These are phyloP conservation scores for Pythium guiyangense DNA, from an alignment of 352 stramenopile genomes.

Conservation along the genomic window DNA sequence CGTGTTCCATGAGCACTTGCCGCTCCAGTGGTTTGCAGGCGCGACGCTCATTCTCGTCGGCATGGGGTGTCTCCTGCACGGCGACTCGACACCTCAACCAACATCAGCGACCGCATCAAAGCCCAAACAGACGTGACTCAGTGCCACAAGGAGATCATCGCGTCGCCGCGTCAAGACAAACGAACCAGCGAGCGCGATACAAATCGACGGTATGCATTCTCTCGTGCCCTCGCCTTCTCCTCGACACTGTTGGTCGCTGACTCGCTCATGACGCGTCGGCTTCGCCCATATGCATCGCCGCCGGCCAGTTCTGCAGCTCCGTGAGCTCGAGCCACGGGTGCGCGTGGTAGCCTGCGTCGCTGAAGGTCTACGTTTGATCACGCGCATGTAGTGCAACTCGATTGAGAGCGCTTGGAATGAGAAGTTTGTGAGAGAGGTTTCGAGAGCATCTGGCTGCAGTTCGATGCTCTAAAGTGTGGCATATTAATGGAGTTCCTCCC, in stretches of 20 bases:
- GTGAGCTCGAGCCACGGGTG: constrained; percentile 79
- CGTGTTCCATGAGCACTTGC: constrained; percentile 68
- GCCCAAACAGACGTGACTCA: not conserved
- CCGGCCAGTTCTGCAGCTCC: constrained; percentile 75
- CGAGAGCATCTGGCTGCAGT: too few relatives aligned
- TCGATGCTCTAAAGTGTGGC: too few relatives aligned
- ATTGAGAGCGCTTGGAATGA: too few relatives aligned
- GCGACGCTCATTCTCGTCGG: constrained; percentile 67
- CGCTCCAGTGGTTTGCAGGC: constrained; percentile 70
- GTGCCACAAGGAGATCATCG: not conserved
- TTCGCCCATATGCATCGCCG: constrained; percentile 62
- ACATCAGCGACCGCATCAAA: not conserved
- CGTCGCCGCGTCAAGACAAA: too few relatives aligned
- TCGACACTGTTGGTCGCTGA: not conserved
- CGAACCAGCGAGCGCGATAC: not conserved
- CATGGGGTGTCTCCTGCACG: constrained; percentile 63
- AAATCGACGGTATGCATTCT: constrained; percentile 11
- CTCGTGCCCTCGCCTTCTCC: not conserved
- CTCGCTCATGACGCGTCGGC: not conserved
- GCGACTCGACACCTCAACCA: constrained; percentile 23
- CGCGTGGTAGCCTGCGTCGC: constrained; percentile 51
- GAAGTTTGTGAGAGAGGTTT: too few relatives aligned
- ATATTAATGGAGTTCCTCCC: constrained; percentile 30
- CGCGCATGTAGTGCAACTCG: too few relatives aligned
- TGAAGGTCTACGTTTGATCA: too few relatives aligned